These are phyloP conservation scores for Arthrobotrys megalospora DNA, from an alignment of 2,329 filamentous ascomycete species.

Conservation along the genomic window DNA sequence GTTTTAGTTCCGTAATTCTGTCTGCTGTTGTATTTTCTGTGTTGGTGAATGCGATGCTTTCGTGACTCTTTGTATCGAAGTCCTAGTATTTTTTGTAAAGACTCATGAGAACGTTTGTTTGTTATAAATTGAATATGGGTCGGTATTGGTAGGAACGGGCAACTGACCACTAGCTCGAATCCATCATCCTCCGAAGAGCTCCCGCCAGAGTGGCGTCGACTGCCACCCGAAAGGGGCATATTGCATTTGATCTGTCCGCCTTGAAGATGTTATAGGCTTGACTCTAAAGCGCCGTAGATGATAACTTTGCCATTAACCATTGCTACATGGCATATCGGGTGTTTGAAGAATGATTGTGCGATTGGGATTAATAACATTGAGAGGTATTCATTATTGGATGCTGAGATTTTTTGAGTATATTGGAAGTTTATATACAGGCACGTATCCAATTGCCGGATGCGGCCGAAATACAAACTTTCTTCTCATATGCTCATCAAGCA, in stretches of 20 bases:
- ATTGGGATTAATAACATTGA: too few species aligned
- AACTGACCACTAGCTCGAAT: slow-evolving; percentile 6
- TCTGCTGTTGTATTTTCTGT: neutral
- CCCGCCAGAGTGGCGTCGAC: neutral
- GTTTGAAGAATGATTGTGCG: too few species aligned
- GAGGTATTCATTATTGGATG: neutral
- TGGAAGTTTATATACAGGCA: neutral
- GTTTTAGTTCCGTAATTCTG: slow-evolving; percentile 18
- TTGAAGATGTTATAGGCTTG: neutral
- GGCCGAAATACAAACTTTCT: neutral
- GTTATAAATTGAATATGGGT: too few species aligned
- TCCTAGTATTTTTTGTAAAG: neutral
- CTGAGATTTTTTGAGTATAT: slow-evolving; percentile 15
- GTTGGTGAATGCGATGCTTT: neutral
- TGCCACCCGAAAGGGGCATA: neutral
- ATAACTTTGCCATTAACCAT: too few species aligned
- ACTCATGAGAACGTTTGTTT: neutral
- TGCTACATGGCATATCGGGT: too few species aligned
- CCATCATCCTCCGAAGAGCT: slow-evolving; percentile 3
- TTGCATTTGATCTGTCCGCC: neutral
- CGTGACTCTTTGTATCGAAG: neutral
- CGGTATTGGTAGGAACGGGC: neutral
- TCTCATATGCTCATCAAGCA: neutral
- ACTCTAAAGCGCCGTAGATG: too few species aligned
- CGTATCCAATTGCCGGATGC: slow-evolving; percentile 1